phyloP scores from a whole-genome alignment of 2,329 filamentous ascomycete genomes.

The Botrytis hyacinthi region DNA sequence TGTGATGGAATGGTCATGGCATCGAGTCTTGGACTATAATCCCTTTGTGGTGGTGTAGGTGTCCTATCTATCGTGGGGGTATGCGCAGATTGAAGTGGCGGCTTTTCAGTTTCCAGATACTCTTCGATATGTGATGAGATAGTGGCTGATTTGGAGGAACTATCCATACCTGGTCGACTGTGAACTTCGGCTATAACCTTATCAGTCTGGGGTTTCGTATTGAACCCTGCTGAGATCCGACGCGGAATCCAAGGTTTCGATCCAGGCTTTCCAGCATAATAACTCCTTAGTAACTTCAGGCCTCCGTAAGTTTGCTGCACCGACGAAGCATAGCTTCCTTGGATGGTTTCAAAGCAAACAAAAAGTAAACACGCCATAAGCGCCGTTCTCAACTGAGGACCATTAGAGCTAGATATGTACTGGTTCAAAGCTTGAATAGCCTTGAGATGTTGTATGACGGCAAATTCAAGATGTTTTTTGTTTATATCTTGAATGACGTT shows the following conservation, averaged over 20 bases:
- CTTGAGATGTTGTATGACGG: conserved; percentile 57
- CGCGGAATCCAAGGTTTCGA: conserved; percentile 28
- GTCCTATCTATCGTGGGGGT: not conserved
- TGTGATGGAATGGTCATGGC: conserved; percentile 9
- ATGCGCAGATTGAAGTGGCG: conserved; percentile 1
- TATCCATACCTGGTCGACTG: conserved; percentile 26
- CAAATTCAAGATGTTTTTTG: conserved; percentile 55
- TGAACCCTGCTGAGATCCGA: conserved; percentile 12
- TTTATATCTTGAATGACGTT: conserved; percentile 44
- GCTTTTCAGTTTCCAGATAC: conserved; percentile 28
- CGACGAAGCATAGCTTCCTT: conserved; percentile 54
- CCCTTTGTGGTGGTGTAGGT: conserved; percentile 4
- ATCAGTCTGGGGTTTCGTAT: conserved; percentile 6
- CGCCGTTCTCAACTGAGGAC: conserved; percentile 43
- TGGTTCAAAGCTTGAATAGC: conserved; percentile 53
- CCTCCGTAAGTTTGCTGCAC: conserved; percentile 61
- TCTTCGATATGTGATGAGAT: conserved; percentile 32
- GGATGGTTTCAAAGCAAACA: conserved; percentile 37
- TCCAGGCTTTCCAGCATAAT: conserved; percentile 32
- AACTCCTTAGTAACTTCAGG: conserved; percentile 51
- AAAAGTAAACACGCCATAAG: conserved; percentile 37
- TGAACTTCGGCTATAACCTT: conserved; percentile 25
- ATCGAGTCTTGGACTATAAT: conserved; percentile 15
- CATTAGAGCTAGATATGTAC: conserved; percentile 45
- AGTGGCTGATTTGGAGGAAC: conserved; percentile 24